Conservation (phyloP, 345 rosid genomes). For the Eutrema yunnanense region DNA sequence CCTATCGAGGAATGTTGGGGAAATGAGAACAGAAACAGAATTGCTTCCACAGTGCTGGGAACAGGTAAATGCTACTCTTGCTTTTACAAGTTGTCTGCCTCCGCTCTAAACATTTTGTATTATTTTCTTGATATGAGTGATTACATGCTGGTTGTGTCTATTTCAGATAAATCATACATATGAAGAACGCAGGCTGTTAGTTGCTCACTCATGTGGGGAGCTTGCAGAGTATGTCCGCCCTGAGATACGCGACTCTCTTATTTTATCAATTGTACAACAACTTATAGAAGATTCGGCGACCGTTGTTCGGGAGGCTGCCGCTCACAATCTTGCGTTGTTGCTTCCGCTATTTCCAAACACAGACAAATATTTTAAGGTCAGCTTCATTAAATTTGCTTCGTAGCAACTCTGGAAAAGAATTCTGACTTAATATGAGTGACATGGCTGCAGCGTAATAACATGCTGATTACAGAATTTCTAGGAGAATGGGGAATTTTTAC, state of each 20-base stretch:
- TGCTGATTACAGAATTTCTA: conserved; percentile 54
- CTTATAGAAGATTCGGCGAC: conserved; percentile 91
- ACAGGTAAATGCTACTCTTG: conserved; percentile 53
- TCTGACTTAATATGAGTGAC: conserved; percentile 75
- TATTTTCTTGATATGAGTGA: conserved; percentile 2
- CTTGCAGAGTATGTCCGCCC: conserved; percentile 93
- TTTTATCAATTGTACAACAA: conserved; percentile 89
- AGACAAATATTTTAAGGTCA: conserved; percentile 99
- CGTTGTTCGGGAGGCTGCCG: conserved; percentile 93
- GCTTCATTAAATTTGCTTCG: conserved; percentile 71
- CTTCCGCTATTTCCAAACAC: conserved; percentile 86
- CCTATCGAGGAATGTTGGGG: conserved; percentile 93
- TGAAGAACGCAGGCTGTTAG: conserved; percentile 95
- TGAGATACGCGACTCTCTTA: conserved; percentile 95
- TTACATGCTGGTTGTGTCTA: conserved; percentile 25
- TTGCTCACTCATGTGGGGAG: conserved; percentile 98
- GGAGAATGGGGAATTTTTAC: conserved; percentile 42
- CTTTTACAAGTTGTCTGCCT: conserved; percentile 20
- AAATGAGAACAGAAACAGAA: conserved; percentile 97
- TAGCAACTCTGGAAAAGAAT: conserved; percentile 70
- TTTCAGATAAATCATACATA: conserved; percentile 88
- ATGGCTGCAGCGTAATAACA: conserved; percentile 67
- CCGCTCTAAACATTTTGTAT: background rate
- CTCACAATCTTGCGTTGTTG: conserved; percentile 82
- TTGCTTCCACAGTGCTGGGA: conserved; percentile 99